Evolutionary conservation across 805 yeast genomes (phyloP).

Genomic region (Sungouiozyma ichnusensis): DNA sequence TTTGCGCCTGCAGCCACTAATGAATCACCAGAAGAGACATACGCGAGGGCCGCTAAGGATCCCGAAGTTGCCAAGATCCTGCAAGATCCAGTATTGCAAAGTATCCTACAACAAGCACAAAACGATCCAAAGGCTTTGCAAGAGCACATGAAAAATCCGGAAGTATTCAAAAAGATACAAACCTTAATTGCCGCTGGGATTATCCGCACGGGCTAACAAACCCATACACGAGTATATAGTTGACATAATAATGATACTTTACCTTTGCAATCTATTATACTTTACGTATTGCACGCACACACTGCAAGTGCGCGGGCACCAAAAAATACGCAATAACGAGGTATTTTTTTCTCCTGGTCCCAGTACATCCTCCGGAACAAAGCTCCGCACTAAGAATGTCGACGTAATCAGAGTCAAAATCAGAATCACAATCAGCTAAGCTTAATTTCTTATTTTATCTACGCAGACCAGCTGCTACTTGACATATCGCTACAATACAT

Average conservation of each 20-base stretch:
- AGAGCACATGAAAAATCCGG: constrained; percentile 97
- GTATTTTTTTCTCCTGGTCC: too few relatives aligned
- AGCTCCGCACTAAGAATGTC: too few relatives aligned
- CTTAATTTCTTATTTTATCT: neutral
- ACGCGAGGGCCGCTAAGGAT: constrained; percentile 81
- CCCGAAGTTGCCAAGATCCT: constrained; percentile 88
- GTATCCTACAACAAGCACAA: constrained; percentile 86
- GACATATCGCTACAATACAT: neutral
- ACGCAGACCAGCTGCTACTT: neutral
- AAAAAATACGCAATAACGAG: neutral
- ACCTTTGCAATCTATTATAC: neutral
- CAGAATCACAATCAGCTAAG: too few relatives aligned
- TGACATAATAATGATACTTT: neutral
- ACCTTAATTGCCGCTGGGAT: constrained; percentile 93
- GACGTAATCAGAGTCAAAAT: too few relatives aligned
- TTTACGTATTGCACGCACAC: neutral
- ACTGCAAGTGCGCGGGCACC: too few relatives aligned
- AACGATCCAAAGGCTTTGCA: constrained; percentile 93
- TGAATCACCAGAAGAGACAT: constrained; percentile 89
- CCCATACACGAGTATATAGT: constrained; percentile 18
- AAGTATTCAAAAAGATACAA: constrained; percentile 76
- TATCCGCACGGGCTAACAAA: constrained; percentile 59
- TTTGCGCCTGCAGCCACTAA: constrained; percentile 67
- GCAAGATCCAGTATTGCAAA: constrained; percentile 94
- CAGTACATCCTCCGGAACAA: too few relatives aligned